Percentiles rank a stretch among this genome's conserved stretches.
Evolutionary conservation across 495 filamentous ascomycete species (phyloP).

Genomic region (Neurospora terricola): DNA sequence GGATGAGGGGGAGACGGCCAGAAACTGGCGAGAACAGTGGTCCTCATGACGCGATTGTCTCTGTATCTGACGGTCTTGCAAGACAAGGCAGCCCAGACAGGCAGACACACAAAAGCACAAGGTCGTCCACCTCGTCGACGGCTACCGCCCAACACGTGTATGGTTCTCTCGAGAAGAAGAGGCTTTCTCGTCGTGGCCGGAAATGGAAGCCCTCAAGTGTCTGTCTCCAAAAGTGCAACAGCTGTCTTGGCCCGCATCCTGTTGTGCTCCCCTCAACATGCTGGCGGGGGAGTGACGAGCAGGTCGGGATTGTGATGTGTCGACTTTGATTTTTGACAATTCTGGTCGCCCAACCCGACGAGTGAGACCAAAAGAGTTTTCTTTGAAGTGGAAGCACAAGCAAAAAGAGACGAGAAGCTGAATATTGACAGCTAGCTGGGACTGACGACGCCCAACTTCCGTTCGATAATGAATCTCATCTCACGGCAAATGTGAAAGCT

Average conservation of each 20-base stretch:
- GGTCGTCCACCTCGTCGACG: background rate
- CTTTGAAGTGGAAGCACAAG: conserved; percentile 1
- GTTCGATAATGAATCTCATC: background rate
- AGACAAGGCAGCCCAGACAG: background rate
- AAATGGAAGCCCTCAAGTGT: background rate
- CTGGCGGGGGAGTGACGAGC: conserved; percentile 8
- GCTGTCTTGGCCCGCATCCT: background rate
- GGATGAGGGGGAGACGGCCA: background rate
- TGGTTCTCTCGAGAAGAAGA: background rate
- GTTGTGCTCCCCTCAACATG: conserved; percentile 2
- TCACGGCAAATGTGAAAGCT: conserved; percentile 5
- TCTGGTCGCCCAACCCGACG: background rate
- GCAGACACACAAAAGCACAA: background rate
- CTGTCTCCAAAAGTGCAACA: conserved; percentile 7
- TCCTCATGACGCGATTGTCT: background rate
- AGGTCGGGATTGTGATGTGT: conserved; percentile 1
- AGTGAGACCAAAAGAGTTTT: background rate
- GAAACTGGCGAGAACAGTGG: background rate
- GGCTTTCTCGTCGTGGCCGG: background rate
- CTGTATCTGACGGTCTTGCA: background rate
- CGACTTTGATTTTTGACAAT: conserved; percentile 1
- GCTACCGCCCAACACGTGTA: background rate
- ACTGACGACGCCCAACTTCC: conserved; percentile 13
- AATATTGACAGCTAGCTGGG: conserved; percentile 4
- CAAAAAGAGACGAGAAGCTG: conserved; percentile 1